Evolutionary conservation across 495 filamentous ascomycete genomes (phyloP).

Genomic region (Cercophora sp.): DNA sequence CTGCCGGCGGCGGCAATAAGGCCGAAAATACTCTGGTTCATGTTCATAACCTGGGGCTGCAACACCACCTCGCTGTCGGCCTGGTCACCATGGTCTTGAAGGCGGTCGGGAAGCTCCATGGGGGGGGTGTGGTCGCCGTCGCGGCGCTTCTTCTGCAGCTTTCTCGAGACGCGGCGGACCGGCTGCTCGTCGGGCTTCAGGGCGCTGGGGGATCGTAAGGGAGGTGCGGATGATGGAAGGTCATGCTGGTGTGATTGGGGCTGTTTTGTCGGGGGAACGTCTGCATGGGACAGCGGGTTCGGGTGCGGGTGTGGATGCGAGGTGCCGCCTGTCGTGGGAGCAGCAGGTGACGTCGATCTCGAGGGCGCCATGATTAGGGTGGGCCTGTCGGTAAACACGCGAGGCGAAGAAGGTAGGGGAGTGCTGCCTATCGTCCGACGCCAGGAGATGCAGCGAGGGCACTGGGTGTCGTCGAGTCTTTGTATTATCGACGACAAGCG

Average conservation of each 20-base stretch:
- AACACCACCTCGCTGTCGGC: conserved; percentile 64
- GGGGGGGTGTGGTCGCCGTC: conserved; percentile 55
- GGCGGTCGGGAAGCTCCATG: conserved; percentile 72
- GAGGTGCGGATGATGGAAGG: conserved; percentile 12
- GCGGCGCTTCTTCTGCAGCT: conserved; percentile 54
- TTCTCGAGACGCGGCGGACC: conserved; percentile 39
- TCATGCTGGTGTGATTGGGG: conserved; percentile 18
- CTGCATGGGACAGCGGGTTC: conserved; percentile 2
- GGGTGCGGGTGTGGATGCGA: conserved; percentile 7
- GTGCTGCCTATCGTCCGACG: neutral
- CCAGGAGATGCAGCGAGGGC: neutral
- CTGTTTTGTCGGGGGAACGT: conserved; percentile 1
- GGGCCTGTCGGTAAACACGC: neutral
- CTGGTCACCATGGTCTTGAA: conserved; percentile 66
- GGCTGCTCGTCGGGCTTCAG: conserved; percentile 19
- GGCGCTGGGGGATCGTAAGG: conserved; percentile 11
- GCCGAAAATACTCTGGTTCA: conserved; percentile 94
- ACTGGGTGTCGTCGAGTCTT: neutral
- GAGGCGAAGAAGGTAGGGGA: neutral
- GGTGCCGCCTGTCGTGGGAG: too few relatives aligned
- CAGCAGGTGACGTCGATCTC: conserved; percentile 16
- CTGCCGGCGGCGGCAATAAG: conserved; percentile 90
- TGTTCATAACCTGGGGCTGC: conserved; percentile 63
- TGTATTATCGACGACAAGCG: neutral
- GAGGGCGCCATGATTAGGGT: conserved; percentile 11